Evolutionary conservation across 2,329 filamentous ascomycete genomes (phyloP), one percentile per base, ranked within the genome.

Genomic region (Claviceps africana): DNA sequence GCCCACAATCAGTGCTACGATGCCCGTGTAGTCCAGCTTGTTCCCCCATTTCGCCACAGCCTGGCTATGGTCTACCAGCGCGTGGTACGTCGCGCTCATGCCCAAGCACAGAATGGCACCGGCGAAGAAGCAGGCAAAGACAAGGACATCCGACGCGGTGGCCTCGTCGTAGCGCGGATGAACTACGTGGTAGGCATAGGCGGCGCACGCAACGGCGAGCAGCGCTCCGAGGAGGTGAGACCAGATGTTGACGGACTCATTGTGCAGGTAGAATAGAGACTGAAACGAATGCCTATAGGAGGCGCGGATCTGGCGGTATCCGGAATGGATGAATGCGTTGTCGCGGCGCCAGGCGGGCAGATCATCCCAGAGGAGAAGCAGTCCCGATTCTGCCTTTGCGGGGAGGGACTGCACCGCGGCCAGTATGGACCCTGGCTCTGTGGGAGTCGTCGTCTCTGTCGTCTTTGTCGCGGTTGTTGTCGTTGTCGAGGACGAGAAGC

Each of bases 11-110:
- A 98, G 72, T 48, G 83, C 80, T 31, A 97, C 87, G 59, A 98
- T 98, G 7, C 93, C 93, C 5, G 91, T 80, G 65, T 98, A 97
- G 65, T 98, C 93, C 53, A 97, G 72, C 66, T 95, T 88, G 65
- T 97, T 97, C 11, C 90, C 90, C 73, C 88, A 86, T 56, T 79
- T 83, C 2, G 85, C 82, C 15, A 96, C 87, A 1, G 70, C 68
- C 39, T 81, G 79, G 19, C 86, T 93, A 67, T 98, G 93, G 58
- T 96, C 95, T 22, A 77, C 81, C 47, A 96, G 78, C 2, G 86
- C 78, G 65, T 98, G 93, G 64, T 83, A 98, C 2, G 84, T 86
- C 5, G 88, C 85, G 59, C 85, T 89, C 82, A 90, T 87, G 22
- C 85, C 83, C 50, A 93, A 71, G 60, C 87, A 91, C 35, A 80